Percentiles rank a stretch among this genome's conserved stretches.
These are phyloP conservation scores for Penicillium paradoxum DNA, from an alignment of 495 filamentous ascomycete genomes.

Conservation along the genomic window DNA sequence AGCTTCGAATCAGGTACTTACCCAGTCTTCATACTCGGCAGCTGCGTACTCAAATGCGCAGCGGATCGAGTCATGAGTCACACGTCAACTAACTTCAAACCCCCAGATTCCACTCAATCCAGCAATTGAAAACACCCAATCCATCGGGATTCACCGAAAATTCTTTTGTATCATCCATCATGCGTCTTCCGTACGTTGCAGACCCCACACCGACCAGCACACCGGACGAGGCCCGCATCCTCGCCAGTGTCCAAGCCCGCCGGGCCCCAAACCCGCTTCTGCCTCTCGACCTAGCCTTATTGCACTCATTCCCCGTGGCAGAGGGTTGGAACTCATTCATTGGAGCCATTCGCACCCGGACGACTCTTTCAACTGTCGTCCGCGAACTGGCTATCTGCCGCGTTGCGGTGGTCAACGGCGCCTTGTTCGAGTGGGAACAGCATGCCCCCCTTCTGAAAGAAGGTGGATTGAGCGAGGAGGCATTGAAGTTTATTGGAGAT, in stretches of 20 bases:
- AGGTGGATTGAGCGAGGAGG: conserved; percentile 47
- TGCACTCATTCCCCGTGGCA: conserved; percentile 67
- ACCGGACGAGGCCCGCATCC: conserved; percentile 48
- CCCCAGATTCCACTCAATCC: not conserved
- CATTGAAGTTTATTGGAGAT: conserved; percentile 40
- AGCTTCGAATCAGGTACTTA: not conserved
- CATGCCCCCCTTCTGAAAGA: conserved; percentile 60
- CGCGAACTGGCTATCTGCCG: conserved; percentile 71
- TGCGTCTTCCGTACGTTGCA: conserved; percentile 68
- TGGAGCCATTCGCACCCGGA: conserved; percentile 65
- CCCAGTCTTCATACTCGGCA: not conserved
- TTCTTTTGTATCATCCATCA: conserved; percentile 26
- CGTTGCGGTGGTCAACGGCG: conserved; percentile 67
- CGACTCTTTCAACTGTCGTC: conserved; percentile 52
- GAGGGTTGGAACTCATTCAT: conserved; percentile 81
- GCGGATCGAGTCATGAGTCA: not conserved
- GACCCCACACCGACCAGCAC: conserved; percentile 49
- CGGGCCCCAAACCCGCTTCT: conserved; percentile 61
- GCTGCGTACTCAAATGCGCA: not conserved
- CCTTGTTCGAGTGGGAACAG: conserved; percentile 75
- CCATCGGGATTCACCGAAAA: not conserved
- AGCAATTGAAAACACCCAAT: not conserved
- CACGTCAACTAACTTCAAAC: not conserved
- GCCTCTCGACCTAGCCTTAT: conserved; percentile 64
- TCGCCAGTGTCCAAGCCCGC: conserved; percentile 57